These are phyloP conservation scores for Claviceps purpurea DNA, from an alignment of 2,329 filamentous ascomycete genomes.

Conservation along the genomic window DNA sequence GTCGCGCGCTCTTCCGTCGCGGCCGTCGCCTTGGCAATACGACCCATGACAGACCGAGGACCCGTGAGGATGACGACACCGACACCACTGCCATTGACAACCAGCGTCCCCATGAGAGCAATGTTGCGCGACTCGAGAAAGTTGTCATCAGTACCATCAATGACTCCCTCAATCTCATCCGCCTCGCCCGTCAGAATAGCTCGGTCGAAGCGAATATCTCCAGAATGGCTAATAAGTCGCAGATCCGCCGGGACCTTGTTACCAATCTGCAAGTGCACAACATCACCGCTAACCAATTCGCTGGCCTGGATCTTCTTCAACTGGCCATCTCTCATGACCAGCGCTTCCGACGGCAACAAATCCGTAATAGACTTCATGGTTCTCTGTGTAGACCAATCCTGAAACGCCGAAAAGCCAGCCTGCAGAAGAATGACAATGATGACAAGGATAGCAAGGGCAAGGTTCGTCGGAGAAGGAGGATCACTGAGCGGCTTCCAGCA, in stretches of 20 bases:
- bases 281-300: conserved; percentile 32
- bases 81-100: conserved; percentile 26
- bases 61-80: conserved; percentile 29
- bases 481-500: conserved; percentile 33
- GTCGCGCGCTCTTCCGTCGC: conserved; percentile 24
- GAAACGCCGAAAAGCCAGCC: conserved; percentile 31
- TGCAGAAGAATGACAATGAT: conserved; percentile 34
- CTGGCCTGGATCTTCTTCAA: conserved; percentile 24
- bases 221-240: conserved; percentile 27
- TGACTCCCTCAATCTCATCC: conserved; percentile 26
- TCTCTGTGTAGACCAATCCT: conserved; percentile 32
- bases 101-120: conserved; percentile 28
- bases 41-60: conserved; percentile 26
- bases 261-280: conserved; percentile 31
- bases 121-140: conserved; percentile 30
- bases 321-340: conserved; percentile 31
- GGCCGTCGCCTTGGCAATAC: conserved; percentile 24
- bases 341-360: conserved; percentile 28
- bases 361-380: conserved; percentile 34
- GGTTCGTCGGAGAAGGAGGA: conserved; percentile 28
- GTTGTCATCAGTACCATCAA: conserved; percentile 26
- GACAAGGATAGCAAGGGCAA: conserved; percentile 31
- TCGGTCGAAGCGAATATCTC: conserved; percentile 28
- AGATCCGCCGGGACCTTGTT: conserved; percentile 36
- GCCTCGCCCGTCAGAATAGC: conserved; percentile 29